These are phyloP conservation scores for Nidula microcarpa DNA, from an alignment of 768 basidiomycete species.

Conservation along the genomic window DNA sequence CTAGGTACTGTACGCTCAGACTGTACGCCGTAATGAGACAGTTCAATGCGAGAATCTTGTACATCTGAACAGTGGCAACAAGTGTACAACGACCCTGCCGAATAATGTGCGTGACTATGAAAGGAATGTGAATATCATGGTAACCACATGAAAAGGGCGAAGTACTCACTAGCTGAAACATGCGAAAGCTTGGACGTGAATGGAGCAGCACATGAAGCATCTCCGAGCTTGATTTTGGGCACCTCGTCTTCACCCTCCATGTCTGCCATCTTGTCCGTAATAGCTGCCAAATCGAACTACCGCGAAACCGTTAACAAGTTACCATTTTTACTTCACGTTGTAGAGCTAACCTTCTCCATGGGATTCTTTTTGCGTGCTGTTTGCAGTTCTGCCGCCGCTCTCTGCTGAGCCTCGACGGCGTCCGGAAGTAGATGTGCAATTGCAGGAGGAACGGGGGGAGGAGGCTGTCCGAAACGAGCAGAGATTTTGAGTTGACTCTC, in stretches of 20 bases:
- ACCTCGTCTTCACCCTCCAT: constrained; percentile 95
- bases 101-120: constrained; percentile 91
- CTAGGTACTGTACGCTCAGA: constrained; percentile 94
- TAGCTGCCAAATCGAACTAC: constrained; percentile 27
- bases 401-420: constrained; percentile 85
- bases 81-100: constrained; percentile 98
- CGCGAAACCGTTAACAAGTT: not conserved
- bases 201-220: constrained; percentile 97
- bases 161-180: constrained; percentile 83
- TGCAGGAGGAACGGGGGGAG: constrained; percentile 87
- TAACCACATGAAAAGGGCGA: not conserved
- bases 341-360: constrained; percentile 70
- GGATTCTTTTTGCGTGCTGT: constrained; percentile 78
- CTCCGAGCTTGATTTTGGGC: constrained; percentile 99
- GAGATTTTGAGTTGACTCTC: constrained; percentile 93
- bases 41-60: constrained; percentile 97
- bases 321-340: no score
- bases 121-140: not conserved
- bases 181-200: constrained; percentile 99
- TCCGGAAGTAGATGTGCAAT: constrained; percentile 89
- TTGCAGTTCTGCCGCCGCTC: constrained; percentile 63
- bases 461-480: constrained; percentile 85
- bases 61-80: constrained; percentile 99
- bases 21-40: constrained; percentile 99
- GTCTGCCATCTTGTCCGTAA: constrained; percentile 57